Evolutionary conservation across 768 basidiomycete genomes (phyloP), one percentile per base, ranked within the genome.

Genomic region (Mycena latifolia): DNA sequence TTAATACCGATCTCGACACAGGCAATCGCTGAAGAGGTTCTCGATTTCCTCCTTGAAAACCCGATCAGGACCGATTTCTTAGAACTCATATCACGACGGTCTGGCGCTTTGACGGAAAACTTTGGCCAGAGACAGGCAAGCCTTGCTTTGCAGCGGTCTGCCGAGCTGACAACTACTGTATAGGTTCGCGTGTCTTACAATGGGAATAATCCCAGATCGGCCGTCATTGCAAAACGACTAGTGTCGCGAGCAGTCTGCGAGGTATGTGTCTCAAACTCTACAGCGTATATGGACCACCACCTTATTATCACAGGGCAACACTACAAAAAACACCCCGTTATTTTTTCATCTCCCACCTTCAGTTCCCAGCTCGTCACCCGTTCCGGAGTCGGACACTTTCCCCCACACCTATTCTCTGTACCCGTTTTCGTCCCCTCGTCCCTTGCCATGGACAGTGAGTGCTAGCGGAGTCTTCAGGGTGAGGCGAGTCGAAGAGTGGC

Each of bases 51-150:
- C 12, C 77, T 82, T 5, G 74, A 77, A 28, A 72, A 71, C 47
- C 75, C 78, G n/a, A 71, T 92, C 43, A 77, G 75, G 0, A 70
- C 77, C 12, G 84, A 86, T 58, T 66, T 87, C n/a, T 70, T 90
- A 24, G 86, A 88, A 65, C 83, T 82, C 28, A 86, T 94, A 64
- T 94, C 93, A n/a, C 88, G 90, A 56, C 61, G 86, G 22, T 83
- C 90, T 9, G 88, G 87, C 47, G 92, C 89, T 5, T 88, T 89
- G 67, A 75, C 88, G 6, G 89, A 92, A 73, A 83, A 82, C 63
- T 71, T 81, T 28, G 83, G 82, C 45, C 77, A 79, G 57, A 84
- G 85, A 63, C 80, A 82, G 77, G 89, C 88, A 67, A 63, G 75
- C 46, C 46, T 54, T 47, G 39, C 59, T 51, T 55, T 2, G 28